Percentiles rank a stretch among this genome's conserved stretches.
Conservation (phyloP, 768 basidiomycete genomes). For the Hygrocybe coccinea region DNA sequence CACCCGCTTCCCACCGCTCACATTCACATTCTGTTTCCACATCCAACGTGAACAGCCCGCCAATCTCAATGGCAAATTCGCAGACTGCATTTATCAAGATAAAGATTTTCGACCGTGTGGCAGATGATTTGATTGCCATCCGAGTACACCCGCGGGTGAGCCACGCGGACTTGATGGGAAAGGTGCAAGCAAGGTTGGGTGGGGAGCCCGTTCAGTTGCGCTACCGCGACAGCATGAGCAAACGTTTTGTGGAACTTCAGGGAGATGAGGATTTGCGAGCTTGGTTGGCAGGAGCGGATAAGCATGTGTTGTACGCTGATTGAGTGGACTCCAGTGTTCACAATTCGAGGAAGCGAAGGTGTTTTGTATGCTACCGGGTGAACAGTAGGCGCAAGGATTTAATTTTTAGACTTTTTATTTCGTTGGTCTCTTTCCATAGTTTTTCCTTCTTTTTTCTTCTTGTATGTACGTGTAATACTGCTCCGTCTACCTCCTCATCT, state of each 20-base stretch:
- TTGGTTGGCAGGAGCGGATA: conserved; percentile 78
- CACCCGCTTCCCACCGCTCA: conserved; percentile 44
- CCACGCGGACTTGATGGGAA: conserved; percentile 81
- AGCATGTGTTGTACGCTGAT: conserved; percentile 79
- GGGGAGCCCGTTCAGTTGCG: conserved; percentile 60
- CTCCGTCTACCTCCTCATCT: too few relatives aligned
- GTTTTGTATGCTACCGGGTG: background rate
- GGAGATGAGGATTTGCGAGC: conserved; percentile 58
- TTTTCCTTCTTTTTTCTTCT: conserved; percentile 2
- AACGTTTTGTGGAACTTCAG: conserved; percentile 58
- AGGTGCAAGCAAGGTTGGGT: conserved; percentile 84
- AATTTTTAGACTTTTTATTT: conserved; percentile 15
- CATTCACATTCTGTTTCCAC: conserved; percentile 53
- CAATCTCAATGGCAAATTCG: conserved; percentile 72
- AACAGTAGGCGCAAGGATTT: conserved; percentile 5
- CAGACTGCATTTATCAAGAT: conserved; percentile 94
- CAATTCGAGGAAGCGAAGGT: background rate
- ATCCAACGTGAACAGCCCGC: conserved; percentile 57
- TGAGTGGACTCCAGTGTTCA: too few relatives aligned
- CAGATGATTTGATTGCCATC: conserved; percentile 95
- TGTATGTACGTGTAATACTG: too few relatives aligned
- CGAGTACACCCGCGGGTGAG: conserved; percentile 91
- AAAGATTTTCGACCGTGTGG: conserved; percentile 91
- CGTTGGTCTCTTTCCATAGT: conserved; percentile 5
- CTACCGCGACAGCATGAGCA: conserved; percentile 70